Conservation (phyloP, 331 rosid genomes). For the Acacia pycnantha region DNA sequence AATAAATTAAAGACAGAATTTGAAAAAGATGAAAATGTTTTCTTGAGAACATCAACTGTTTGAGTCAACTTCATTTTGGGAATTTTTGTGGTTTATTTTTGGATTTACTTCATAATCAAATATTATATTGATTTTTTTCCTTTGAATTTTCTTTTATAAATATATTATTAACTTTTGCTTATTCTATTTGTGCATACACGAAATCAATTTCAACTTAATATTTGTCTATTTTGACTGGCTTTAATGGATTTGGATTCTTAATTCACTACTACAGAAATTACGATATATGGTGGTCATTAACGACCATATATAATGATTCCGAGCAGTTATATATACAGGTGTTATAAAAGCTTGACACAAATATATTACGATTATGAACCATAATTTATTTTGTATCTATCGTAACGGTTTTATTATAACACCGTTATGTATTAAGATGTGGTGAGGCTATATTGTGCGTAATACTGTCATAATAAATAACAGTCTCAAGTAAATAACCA, state of each 20-base stretch:
- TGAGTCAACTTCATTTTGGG: background rate
- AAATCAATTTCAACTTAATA: background rate
- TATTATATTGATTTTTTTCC: background rate
- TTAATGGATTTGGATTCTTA: background rate
- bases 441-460: no score
- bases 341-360: no score
- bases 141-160: background rate
- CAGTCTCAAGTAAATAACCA: no score
- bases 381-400: no score
- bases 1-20: background rate
- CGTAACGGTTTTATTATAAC: no score
- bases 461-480: no score
- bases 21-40: background rate
- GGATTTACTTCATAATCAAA: conserved; percentile 10
- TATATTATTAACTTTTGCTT: background rate
- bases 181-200: background rate
- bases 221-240: background rate
- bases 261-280: background rate
- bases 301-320: no score
- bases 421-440: no score
- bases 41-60: background rate
- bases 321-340: no score
- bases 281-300: no score
- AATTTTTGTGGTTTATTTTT: conserved; percentile 11
- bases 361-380: no score